Evolutionary conservation across 805 yeast species (phyloP).

Genomic region (Wickerhamomyces kurtzmanii): DNA sequence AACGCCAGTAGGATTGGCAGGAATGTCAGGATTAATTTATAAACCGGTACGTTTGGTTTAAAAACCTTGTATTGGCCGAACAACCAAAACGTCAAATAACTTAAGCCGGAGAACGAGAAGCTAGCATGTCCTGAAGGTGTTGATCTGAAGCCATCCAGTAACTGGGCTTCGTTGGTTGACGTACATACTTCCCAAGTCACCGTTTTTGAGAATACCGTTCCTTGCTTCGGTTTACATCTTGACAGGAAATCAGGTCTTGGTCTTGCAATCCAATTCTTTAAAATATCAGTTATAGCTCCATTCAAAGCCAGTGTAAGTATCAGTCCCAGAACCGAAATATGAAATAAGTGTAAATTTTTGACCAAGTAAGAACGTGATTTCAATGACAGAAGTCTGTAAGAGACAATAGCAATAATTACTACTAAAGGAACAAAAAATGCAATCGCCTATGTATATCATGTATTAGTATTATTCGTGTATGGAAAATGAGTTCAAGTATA

Average conservation of each 20-base stretch:
- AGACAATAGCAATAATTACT: too few species aligned
- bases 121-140: slow-evolving; percentile 81
- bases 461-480: too few species aligned
- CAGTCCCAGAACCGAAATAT: slow-evolving; percentile 7
- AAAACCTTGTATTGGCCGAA: slow-evolving; percentile 53
- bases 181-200: slow-evolving; percentile 75
- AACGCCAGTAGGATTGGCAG: slow-evolving; percentile 62
- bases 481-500: too few species aligned
- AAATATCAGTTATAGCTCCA: slow-evolving; percentile 30
- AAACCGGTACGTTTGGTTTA: slow-evolving; percentile 41
- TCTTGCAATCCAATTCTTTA: slow-evolving; percentile 82
- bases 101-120: slow-evolving; percentile 57
- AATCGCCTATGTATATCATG: too few species aligned
- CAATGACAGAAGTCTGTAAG: too few species aligned
- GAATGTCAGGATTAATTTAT: slow-evolving; percentile 47
- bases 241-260: slow-evolving; percentile 89
- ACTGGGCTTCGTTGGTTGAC: slow-evolving; percentile 26
- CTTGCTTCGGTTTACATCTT: slow-evolving; percentile 63
- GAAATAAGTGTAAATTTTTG: slow-evolving; percentile 6
- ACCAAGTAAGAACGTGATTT: too few species aligned
- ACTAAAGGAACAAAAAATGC: too few species aligned
- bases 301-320: slow-evolving; percentile 6
- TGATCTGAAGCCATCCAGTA: slow-evolving; percentile 69
- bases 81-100: slow-evolving; percentile 55
- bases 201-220: slow-evolving; percentile 48